Conservation (phyloP, 495 filamentous ascomycete species). For the Penicillium argentinense region DNA sequence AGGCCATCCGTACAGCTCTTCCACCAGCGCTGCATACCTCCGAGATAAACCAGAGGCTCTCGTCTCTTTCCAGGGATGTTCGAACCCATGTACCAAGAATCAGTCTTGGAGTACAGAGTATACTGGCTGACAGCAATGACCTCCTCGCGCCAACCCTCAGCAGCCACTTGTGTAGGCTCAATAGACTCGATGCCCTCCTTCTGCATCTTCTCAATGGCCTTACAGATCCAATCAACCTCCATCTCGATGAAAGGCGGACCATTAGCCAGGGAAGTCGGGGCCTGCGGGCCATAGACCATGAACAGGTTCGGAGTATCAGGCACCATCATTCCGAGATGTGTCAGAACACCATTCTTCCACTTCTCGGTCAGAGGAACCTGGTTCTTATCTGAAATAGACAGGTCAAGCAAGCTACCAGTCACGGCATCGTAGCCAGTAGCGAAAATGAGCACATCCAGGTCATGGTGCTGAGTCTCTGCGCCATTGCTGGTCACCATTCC, state of each 20-base stretch:
- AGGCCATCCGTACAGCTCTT: constrained; percentile 15
- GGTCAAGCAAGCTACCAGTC: constrained; percentile 47
- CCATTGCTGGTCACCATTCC: constrained; percentile 43
- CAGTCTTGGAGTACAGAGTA: constrained; percentile 32
- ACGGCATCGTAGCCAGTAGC: constrained; percentile 57
- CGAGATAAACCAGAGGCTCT: constrained; percentile 40
- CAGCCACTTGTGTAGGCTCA: constrained; percentile 37
- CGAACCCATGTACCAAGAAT: constrained; percentile 46
- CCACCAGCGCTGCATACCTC: constrained; percentile 36
- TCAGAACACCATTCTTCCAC: constrained; percentile 49
- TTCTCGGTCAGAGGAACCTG: constrained; percentile 41
- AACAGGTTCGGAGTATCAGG: constrained; percentile 55
- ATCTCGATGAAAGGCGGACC: constrained; percentile 52
- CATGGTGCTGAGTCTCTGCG: constrained; percentile 28
- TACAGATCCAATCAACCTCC: constrained; percentile 53
- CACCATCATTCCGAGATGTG: constrained; percentile 49
- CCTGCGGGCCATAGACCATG: constrained; percentile 50
- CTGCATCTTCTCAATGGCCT: constrained; percentile 42
- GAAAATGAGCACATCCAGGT: constrained; percentile 48
- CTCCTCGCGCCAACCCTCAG: constrained; percentile 37
- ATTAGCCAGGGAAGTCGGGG: constrained; percentile 50
- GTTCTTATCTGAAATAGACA: constrained; percentile 44
- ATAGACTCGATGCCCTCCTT: constrained; percentile 34
- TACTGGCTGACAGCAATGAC: constrained; percentile 23
- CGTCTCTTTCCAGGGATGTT: constrained; percentile 46